These are phyloP conservation scores for Cystobasidiopsis lactophilus DNA, from an alignment of 768 basidiomycete species.

Conservation along the genomic window DNA sequence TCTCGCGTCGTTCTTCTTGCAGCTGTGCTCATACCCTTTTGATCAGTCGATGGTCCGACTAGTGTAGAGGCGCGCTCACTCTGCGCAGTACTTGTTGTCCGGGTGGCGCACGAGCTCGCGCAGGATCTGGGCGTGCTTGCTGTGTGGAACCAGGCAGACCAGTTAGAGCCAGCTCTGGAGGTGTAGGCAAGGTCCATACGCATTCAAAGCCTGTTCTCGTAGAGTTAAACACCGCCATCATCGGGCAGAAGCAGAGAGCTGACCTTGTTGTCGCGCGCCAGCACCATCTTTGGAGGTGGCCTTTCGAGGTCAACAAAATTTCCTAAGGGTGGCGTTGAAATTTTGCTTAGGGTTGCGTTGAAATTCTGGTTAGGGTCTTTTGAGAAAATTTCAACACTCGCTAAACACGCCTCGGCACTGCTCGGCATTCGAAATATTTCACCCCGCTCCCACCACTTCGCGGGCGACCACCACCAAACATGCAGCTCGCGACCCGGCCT, in stretches of 20 bases:
- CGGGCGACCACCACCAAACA: too few relatives aligned
- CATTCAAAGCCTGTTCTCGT: constrained; percentile 1
- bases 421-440: too few relatives aligned
- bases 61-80: constrained; percentile 32
- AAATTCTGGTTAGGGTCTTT: too few relatives aligned
- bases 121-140: constrained; percentile 27
- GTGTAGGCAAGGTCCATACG: background rate
- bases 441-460: too few relatives aligned
- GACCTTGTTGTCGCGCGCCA: background rate
- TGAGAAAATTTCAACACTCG: too few relatives aligned
- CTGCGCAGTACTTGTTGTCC: constrained; percentile 84
- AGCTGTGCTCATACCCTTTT: background rate
- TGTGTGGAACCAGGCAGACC: background rate
- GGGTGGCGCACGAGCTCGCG: constrained; percentile 68
- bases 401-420: too few relatives aligned
- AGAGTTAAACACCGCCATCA: background rate
- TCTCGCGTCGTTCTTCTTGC: constrained; percentile 41
- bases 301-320: too few relatives aligned
- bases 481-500: too few relatives aligned
- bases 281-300: background rate
- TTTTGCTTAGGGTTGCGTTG: too few relatives aligned
- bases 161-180: background rate
- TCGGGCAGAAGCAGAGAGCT: background rate
- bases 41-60: background rate
- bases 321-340: too few relatives aligned